phyloP scores from a whole-genome alignment of 495 filamentous ascomycete species.

The Penicillium desertorum region DNA sequence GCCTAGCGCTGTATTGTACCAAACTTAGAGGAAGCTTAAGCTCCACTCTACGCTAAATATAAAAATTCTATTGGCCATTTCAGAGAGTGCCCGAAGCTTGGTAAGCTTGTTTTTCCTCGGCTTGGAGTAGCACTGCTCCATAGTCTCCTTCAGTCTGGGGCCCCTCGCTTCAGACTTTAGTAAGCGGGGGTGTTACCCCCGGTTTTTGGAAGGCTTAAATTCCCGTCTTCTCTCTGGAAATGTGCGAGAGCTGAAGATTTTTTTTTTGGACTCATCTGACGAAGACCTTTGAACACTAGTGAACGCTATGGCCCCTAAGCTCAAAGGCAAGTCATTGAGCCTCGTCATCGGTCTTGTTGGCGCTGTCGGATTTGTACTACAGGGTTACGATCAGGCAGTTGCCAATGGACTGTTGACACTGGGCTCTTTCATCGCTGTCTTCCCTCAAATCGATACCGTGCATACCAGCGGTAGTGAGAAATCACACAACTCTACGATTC shows the following conservation, averaged over 20 bases:
- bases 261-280: background rate
- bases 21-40: background rate
- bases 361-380: conserved; percentile 38
- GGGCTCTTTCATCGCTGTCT: conserved; percentile 38
- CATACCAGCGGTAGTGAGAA: conserved; percentile 37
- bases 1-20: background rate
- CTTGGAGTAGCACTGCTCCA: no score
- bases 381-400: conserved; percentile 51
- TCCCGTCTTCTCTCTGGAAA: background rate
- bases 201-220: background rate
- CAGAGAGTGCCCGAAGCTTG: conserved; percentile 6
- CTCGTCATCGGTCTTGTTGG: conserved; percentile 20
- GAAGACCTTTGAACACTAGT: background rate
- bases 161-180: conserved; percentile 1
- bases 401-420: conserved; percentile 35
- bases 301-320: conserved; percentile 6
- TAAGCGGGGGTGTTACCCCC: background rate
- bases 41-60: background rate
- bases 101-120: conserved; percentile 3
- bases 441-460: conserved; percentile 52
- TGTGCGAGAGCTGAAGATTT: background rate
- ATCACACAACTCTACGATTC: conserved; percentile 33
- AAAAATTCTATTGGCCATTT: background rate
- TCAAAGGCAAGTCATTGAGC: conserved; percentile 19
- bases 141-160: background rate